These are phyloP conservation scores for Periconia sp. DNA, from an alignment of 2,329 filamentous ascomycete genomes.

Conservation along the genomic window DNA sequence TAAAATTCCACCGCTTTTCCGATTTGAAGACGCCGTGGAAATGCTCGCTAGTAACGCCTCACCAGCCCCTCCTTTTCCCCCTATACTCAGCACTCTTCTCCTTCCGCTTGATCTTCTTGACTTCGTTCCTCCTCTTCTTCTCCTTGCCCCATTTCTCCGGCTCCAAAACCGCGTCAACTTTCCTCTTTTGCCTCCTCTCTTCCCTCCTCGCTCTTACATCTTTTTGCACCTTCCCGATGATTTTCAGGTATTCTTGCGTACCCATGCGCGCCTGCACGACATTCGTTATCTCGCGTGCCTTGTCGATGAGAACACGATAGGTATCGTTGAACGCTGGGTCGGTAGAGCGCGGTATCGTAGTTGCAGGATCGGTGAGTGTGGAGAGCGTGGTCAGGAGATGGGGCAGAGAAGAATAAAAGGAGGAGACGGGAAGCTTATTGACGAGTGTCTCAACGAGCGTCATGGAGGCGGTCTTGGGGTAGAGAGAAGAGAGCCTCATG, in stretches of 20 bases:
- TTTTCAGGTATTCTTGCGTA: slow-evolving; percentile 76
- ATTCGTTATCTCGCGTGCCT: slow-evolving; percentile 79
- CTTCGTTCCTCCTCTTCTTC: slow-evolving; percentile 76
- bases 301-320: slow-evolving; percentile 74
- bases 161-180: slow-evolving; percentile 82
- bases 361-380: slow-evolving; percentile 81
- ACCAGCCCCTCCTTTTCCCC: slow-evolving; percentile 73
- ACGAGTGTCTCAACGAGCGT: slow-evolving; percentile 75
- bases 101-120: slow-evolving; percentile 61
- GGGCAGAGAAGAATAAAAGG: slow-evolving; percentile 68
- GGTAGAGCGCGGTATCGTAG: slow-evolving; percentile 72
- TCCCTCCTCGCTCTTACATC: slow-evolving; percentile 74
- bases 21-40: slow-evolving; percentile 5
- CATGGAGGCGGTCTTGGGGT: slow-evolving; percentile 77
- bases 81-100: slow-evolving; percentile 75
- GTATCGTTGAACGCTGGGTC: slow-evolving; percentile 71
- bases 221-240: slow-evolving; percentile 74
- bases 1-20: slow-evolving; percentile 5
- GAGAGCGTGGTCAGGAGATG: slow-evolving; percentile 73
- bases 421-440: slow-evolving; percentile 63
- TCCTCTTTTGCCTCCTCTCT: slow-evolving; percentile 80
- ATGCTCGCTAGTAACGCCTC: slow-evolving; percentile 6
- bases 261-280: slow-evolving; percentile 85
- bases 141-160: slow-evolving; percentile 78
- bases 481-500: slow-evolving; percentile 65